Evolutionary conservation across 2,329 filamentous ascomycete species (phyloP).

Genomic region (Hirsutella thompsonii): DNA sequence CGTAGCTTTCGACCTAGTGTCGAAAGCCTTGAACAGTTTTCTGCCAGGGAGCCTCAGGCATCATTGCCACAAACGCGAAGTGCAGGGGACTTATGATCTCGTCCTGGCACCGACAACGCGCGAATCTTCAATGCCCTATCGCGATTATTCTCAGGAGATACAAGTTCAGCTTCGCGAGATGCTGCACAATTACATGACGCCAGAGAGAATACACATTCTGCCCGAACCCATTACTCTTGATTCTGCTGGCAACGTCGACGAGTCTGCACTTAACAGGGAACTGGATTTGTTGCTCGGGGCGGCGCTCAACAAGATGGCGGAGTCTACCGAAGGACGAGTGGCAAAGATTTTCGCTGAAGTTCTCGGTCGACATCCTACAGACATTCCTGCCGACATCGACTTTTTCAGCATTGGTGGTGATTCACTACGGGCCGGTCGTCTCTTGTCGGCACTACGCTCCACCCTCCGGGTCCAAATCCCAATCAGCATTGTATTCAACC

Average conservation of each 20-base stretch:
- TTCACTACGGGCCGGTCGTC: constrained; percentile 36
- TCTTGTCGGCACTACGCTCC: constrained; percentile 36
- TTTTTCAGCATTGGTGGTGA: constrained; percentile 42
- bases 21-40: constrained; percentile 10
- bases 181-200: constrained; percentile 24
- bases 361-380: constrained; percentile 23
- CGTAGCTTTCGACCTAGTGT: constrained; percentile 16
- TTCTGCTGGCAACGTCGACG: constrained; percentile 18
- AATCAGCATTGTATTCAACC: constrained; percentile 37
- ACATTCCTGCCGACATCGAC: constrained; percentile 27
- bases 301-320: constrained; percentile 10
- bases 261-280: constrained; percentile 19
- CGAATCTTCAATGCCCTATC: not conserved
- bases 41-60: constrained; percentile 8
- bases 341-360: constrained; percentile 30
- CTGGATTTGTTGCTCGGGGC: constrained; percentile 13
- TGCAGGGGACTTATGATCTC: constrained; percentile 6
- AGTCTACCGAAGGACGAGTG: constrained; percentile 23
- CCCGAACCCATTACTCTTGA: constrained; percentile 20
- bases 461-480: constrained; percentile 34
- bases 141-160: constrained; percentile 5
- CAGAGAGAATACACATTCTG: constrained; percentile 21
- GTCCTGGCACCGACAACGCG: constrained; percentile 11
- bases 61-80: constrained; percentile 5
- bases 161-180: constrained; percentile 5